These are phyloP conservation scores for Lentinula raphanica DNA, from an alignment of 768 basidiomycete species.

Conservation along the genomic window DNA sequence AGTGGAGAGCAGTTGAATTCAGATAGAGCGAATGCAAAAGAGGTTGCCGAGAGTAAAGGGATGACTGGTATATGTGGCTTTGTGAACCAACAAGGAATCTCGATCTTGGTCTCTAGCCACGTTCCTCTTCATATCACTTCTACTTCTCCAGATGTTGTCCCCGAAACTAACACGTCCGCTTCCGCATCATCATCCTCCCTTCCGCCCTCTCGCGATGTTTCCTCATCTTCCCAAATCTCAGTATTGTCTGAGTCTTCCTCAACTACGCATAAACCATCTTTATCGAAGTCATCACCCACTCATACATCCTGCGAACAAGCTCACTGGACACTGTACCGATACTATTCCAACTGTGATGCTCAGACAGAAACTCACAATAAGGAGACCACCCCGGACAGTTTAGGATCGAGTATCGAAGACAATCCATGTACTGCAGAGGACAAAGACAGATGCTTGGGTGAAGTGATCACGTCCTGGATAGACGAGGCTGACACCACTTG, in stretches of 20 bases:
- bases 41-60: constrained; percentile 24
- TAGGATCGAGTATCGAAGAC: not conserved
- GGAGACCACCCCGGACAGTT: not conserved
- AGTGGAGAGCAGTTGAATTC: constrained; percentile 20
- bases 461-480: not conserved
- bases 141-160: not conserved
- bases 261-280: not conserved
- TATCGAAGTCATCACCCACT: not conserved
- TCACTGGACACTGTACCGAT: constrained; percentile 46
- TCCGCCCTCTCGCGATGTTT: not conserved
- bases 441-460: not conserved
- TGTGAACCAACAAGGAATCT: constrained; percentile 51
- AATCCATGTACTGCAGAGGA: not conserved
- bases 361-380: not conserved
- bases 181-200: not conserved
- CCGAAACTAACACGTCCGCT: constrained; percentile 13
- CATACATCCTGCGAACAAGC: constrained; percentile 36
- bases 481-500: constrained; percentile 2
- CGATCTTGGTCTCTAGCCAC: constrained; percentile 44
- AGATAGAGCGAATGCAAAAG: not conserved
- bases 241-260: not conserved
- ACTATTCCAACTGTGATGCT: constrained; percentile 29
- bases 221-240: constrained; percentile 13
- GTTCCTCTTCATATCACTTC: constrained; percentile 15
- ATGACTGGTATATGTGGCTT: constrained; percentile 52